Percentiles rank a stretch among this genome's conserved stretches.
phyloP scores from a whole-genome alignment of 805 yeast genomes.

The Ogataea nakhonphanomensis region DNA sequence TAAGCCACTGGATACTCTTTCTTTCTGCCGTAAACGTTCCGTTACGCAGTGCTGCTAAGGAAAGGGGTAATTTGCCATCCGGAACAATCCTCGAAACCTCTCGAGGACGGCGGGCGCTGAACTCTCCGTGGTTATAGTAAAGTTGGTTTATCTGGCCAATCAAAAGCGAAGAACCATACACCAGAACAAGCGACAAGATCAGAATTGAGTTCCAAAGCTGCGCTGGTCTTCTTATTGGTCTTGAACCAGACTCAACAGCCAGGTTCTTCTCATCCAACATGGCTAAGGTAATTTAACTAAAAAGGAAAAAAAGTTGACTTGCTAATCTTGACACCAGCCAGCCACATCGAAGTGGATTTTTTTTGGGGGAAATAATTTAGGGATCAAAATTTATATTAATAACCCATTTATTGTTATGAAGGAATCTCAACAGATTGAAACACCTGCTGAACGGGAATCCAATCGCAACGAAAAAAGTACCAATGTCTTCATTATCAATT shows the following conservation, averaged over 20 bases:
- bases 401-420: too few species aligned
- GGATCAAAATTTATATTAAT: background rate
- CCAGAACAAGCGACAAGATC: slow-evolving; percentile 11
- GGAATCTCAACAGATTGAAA: background rate
- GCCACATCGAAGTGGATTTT: too few species aligned
- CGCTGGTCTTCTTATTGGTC: background rate
- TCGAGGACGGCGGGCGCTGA: background rate
- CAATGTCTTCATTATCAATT: slow-evolving; percentile 6
- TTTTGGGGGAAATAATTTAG: background rate
- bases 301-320: slow-evolving; percentile 5
- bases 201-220: slow-evolving; percentile 9
- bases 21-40: slow-evolving; percentile 52
- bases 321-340: slow-evolving; percentile 3
- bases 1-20: slow-evolving; percentile 69
- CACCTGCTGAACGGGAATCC: background rate
- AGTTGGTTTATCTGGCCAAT: slow-evolving; percentile 18
- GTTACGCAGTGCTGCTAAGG: slow-evolving; percentile 47
- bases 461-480: background rate
- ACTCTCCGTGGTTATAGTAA: slow-evolving; percentile 13
- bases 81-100: background rate
- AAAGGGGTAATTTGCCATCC: slow-evolving; percentile 27
- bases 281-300: slow-evolving; percentile 5
- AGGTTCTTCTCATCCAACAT: slow-evolving; percentile 7
- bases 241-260: slow-evolving; percentile 1
- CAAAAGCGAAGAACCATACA: slow-evolving; percentile 27